Conservation (phyloP, 257 asterid genomes). For the Nicotiana otophora region DNA sequence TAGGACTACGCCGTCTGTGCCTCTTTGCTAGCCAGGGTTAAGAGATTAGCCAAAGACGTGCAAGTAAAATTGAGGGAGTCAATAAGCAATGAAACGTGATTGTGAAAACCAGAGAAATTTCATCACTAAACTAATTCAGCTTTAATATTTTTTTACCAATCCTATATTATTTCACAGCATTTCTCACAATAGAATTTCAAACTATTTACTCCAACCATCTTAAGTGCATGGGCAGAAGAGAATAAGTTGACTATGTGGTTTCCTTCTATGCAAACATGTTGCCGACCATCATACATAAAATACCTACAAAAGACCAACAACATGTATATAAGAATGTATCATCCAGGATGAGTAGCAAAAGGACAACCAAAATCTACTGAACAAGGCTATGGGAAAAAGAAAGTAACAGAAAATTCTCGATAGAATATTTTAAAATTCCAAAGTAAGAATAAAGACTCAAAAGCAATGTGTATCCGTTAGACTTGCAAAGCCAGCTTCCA, state of each 20-base stretch:
- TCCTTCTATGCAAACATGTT: conserved; percentile 74
- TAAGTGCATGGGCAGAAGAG: too few species aligned
- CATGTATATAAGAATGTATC: background rate
- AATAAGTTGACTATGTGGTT: conserved; percentile 49
- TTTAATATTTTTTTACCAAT: too few species aligned
- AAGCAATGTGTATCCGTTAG: background rate
- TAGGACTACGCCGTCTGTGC: too few species aligned
- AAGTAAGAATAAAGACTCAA: background rate
- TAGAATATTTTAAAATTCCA: background rate
- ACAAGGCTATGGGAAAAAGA: background rate
- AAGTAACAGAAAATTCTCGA: background rate
- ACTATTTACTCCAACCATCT: too few species aligned
- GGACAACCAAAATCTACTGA: background rate
- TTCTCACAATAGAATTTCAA: too few species aligned
- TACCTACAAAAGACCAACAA: conserved; percentile 46
- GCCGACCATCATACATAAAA: conserved; percentile 91
- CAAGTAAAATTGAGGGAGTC: background rate
- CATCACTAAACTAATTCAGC: background rate
- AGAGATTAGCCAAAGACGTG: conserved; percentile 56
- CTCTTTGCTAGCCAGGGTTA: conserved; percentile 64
- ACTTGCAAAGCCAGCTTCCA: background rate
- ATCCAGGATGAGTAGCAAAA: background rate
- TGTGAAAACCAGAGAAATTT: background rate
- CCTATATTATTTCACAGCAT: too few species aligned
- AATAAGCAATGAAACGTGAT: background rate